These are phyloP conservation scores for Dictyostelium capitatum DNA, from an alignment of 78 protist species.

Conservation along the genomic window DNA sequence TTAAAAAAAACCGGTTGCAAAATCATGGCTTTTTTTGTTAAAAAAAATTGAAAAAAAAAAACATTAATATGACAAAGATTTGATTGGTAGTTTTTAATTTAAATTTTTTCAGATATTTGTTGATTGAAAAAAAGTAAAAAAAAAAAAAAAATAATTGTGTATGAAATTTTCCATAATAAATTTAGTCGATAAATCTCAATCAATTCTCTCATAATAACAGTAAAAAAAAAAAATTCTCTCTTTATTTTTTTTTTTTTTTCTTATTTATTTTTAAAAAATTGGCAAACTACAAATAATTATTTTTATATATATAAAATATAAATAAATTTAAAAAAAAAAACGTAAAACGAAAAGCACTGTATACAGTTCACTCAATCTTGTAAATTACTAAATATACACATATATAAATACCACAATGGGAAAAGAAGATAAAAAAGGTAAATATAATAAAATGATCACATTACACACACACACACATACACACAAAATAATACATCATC, in stretches of 20 bases:
- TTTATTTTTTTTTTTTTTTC: not conserved
- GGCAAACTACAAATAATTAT: not conserved
- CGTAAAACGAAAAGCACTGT: too few relatives aligned
- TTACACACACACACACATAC: too few relatives aligned
- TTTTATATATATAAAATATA: not conserved
- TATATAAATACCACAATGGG: not conserved
- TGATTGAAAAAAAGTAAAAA: not conserved
- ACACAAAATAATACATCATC: too few relatives aligned
- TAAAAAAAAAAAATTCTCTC: not conserved
- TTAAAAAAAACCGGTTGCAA: too few relatives aligned
- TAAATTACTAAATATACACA: not conserved
- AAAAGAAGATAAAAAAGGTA: constrained; percentile 24
- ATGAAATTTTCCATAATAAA: too few relatives aligned
- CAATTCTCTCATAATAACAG: too few relatives aligned
- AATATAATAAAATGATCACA: not conserved
- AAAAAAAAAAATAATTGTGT: too few relatives aligned
- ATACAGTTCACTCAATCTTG: not conserved
- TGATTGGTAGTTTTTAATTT: too few relatives aligned
- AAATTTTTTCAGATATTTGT: not conserved
- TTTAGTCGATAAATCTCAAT: too few relatives aligned
- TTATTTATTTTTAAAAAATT: not conserved
- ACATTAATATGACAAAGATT: not conserved
- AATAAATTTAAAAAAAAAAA: not conserved
- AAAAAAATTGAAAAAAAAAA: not conserved
- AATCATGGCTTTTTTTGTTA: too few relatives aligned